A percentile compares a stretch with the other conserved stretches of the same genome.
phyloP scores from a whole-genome alignment of 805 yeast species.

The Maudiozyma barnettii region DNA sequence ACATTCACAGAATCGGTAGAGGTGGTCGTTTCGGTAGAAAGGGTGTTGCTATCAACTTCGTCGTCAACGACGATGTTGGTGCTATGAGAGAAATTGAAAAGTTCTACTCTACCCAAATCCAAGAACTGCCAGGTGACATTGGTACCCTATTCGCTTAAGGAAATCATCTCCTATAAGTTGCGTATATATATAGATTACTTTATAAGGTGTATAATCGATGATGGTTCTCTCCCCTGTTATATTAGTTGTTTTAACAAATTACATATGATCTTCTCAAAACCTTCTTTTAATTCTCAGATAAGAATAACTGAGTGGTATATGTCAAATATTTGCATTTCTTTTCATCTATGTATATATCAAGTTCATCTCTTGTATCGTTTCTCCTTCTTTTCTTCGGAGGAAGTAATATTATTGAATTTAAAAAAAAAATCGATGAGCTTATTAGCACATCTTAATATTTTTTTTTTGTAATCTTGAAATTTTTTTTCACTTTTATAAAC shows the following conservation, averaged over 20 bases:
- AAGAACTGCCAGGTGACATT: constrained; percentile 72
- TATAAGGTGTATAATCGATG: constrained; percentile 2
- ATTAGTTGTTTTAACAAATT: neutral
- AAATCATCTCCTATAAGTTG: neutral
- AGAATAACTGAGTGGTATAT: too few species aligned
- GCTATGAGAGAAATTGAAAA: constrained; percentile 66
- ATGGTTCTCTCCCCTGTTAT: constrained; percentile 1
- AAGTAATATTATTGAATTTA: too few species aligned
- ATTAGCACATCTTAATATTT: too few species aligned
- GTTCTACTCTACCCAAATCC: constrained; percentile 65
- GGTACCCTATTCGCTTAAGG: constrained; percentile 34
- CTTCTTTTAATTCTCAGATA: too few species aligned
- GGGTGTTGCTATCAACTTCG: constrained; percentile 94
- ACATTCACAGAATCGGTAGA: constrained; percentile 95
- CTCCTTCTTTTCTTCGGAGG: too few species aligned
- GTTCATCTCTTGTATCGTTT: too few species aligned
- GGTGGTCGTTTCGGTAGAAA: constrained; percentile 98
- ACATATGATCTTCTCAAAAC: neutral
- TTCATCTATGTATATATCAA: too few species aligned
- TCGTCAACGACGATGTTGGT: constrained; percentile 68
- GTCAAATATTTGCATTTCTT: too few species aligned
- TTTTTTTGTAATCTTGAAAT: neutral
- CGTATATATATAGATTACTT: constrained; percentile 2
- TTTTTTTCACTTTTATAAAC: neutral
- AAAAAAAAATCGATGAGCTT: too few species aligned